phyloP scores from a whole-genome alignment of 1,284 basidiomycete species.

The Uromyces viciae-fabae region DNA sequence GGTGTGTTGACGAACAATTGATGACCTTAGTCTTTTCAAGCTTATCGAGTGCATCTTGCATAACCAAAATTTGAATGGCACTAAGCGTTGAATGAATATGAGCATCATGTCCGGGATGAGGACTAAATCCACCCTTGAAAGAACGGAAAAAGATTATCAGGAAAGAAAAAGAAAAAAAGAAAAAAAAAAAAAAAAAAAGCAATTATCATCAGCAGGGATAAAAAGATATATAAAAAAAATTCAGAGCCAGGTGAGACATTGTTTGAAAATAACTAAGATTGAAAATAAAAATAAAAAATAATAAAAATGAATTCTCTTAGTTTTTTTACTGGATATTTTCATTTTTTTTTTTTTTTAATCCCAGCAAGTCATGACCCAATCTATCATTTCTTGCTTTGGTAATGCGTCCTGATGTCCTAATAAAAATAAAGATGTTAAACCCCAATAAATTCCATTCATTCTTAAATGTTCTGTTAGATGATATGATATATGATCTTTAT shows the following conservation, averaged over 20 bases:
- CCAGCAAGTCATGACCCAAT: conserved; percentile 87
- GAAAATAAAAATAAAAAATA: too few species aligned
- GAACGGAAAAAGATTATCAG: not conserved
- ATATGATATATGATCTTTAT: conserved; percentile 80
- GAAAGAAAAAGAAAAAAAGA: not conserved
- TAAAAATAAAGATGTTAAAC: conserved; percentile 75
- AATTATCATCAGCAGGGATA: too few species aligned
- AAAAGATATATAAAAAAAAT: too few species aligned
- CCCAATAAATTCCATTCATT: conserved; percentile 97
- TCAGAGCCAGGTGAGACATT: too few species aligned
- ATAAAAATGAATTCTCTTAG: too few species aligned
- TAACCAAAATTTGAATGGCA: conserved; percentile 82
- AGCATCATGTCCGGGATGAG: conserved; percentile 87
- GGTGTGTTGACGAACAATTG: not conserved
- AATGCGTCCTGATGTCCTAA: conserved; percentile 75
- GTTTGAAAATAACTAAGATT: too few species aligned
- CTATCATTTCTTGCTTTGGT: conserved; percentile 74
- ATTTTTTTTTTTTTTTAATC: too few species aligned
- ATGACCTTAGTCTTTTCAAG: conserved; percentile 61
- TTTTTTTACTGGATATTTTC: too few species aligned
- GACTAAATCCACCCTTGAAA: conserved; percentile 69
- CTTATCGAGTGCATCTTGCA: conserved; percentile 72
- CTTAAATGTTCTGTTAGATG: conserved; percentile 90
- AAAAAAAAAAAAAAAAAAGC: not conserved
- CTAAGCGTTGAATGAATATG: conserved; percentile 82